Evolutionary conservation across 306 rosid species (phyloP).

Genomic region (Lotus japonicus): DNA sequence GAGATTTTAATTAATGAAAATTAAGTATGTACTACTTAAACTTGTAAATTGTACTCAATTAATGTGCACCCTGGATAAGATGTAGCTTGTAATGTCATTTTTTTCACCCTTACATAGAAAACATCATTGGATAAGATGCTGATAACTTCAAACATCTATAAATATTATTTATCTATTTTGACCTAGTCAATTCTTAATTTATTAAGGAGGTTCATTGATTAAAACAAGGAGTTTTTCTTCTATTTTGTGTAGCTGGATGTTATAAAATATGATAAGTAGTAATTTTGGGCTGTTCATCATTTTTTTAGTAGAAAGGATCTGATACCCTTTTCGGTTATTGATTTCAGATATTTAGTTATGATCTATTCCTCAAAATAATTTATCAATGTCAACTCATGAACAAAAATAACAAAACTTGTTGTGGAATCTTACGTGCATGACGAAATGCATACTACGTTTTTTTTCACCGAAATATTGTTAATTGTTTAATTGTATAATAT

Average conservation of each 20-base stretch:
- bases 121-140: constrained; percentile 18
- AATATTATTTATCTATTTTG: not conserved
- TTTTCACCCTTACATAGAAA: not conserved
- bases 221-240: not conserved
- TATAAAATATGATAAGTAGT: not conserved
- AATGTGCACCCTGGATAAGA: not conserved
- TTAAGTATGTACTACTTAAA: too few relatives aligned
- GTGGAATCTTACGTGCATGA: too few relatives aligned
- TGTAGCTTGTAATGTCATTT: not conserved
- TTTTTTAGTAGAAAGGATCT: not conserved
- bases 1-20: too few relatives aligned
- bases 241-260: not conserved
- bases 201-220: not conserved
- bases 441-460: too few relatives aligned
- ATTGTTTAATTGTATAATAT: too few relatives aligned
- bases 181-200: not conserved
- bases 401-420: too few relatives aligned
- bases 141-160: not conserved
- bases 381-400: too few relatives aligned
- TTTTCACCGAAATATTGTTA: too few relatives aligned
- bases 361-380: too few relatives aligned
- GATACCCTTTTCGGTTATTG: not conserved
- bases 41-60: too few relatives aligned
- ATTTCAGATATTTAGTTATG: too few relatives aligned
- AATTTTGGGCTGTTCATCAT: not conserved